A percentile compares a stretch with the other conserved stretches of the same genome.
These are phyloP conservation scores for Scheffersomyces insectosa DNA, from an alignment of 1,139 yeast species.

Conservation along the genomic window DNA sequence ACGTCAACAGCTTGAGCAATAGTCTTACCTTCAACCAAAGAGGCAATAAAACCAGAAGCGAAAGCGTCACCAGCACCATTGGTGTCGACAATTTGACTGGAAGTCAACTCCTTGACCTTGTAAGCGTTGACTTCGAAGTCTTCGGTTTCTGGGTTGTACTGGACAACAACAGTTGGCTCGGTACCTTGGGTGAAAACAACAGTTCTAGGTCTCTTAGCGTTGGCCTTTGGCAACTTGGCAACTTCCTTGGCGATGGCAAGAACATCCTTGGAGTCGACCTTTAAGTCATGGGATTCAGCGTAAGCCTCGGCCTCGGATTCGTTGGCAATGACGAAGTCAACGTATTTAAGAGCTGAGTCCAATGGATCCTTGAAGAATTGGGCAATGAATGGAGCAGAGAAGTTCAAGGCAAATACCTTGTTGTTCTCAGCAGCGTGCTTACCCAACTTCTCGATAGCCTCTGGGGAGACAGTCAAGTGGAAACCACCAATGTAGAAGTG, in stretches of 20 bases:
- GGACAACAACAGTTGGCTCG: conserved; percentile 80
- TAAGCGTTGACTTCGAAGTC: conserved; percentile 49
- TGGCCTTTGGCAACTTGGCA: conserved; percentile 77
- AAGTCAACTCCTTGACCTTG: conserved; percentile 71
- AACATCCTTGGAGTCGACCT: conserved; percentile 57
- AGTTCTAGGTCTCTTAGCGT: conserved; percentile 70
- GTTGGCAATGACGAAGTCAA: conserved; percentile 90
- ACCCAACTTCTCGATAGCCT: conserved; percentile 86
- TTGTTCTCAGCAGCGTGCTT: conserved; percentile 84
- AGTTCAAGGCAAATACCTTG: conserved; percentile 82
- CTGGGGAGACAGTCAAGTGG: conserved; percentile 97
- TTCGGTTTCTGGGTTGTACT: conserved; percentile 49
- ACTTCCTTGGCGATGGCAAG: conserved; percentile 78
- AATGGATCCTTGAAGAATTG: conserved; percentile 93
- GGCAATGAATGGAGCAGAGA: conserved; percentile 96
- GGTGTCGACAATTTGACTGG: conserved; percentile 77
- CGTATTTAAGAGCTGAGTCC: conserved; percentile 78
- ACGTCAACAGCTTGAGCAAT: conserved; percentile 66
- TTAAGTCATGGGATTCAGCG: conserved; percentile 77
- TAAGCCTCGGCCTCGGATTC: conserved; percentile 96
- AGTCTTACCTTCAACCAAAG: conserved; percentile 72
- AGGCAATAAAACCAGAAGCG: conserved; percentile 96
- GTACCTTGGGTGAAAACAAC: conserved; percentile 92
- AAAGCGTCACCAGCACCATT: conserved; percentile 99
- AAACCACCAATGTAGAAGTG: conserved; percentile 93